Conservation (phyloP, 1,284 basidiomycete species). For the Naganishia cerealis region DNA sequence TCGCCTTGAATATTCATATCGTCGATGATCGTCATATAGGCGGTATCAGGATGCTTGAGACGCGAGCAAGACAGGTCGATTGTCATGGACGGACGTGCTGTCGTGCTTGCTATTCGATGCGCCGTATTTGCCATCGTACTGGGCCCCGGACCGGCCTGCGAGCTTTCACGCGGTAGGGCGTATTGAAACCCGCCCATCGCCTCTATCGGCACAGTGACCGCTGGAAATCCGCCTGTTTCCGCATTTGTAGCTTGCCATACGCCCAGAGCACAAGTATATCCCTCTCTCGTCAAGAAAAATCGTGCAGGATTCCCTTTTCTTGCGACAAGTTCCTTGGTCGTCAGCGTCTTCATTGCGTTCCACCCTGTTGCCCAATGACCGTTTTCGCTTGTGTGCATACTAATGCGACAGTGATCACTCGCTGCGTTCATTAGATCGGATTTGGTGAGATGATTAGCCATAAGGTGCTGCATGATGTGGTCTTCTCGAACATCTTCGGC, state of each 20-base stretch:
- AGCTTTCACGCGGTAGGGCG: background rate
- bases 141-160: slow-evolving; percentile 21
- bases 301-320: slow-evolving; percentile 49
- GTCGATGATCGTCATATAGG: slow-evolving; percentile 4
- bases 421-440: slow-evolving; percentile 46
- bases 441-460: slow-evolving; percentile 44
- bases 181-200: slow-evolving; percentile 14
- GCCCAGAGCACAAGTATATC: slow-evolving; percentile 35
- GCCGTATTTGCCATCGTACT: slow-evolving; percentile 5
- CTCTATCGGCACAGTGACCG: slow-evolving; percentile 19
- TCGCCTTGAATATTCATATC: slow-evolving; percentile 1
- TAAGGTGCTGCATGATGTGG: slow-evolving; percentile 36
- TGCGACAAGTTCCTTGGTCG: slow-evolving; percentile 48
- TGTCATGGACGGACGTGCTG: background rate
- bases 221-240: slow-evolving; percentile 6
- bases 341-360: slow-evolving; percentile 50
- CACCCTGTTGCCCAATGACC: slow-evolving; percentile 50
- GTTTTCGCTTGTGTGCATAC: slow-evolving; percentile 48
- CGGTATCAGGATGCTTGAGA: background rate
- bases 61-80: background rate
- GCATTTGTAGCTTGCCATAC: slow-evolving; percentile 14
- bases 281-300: slow-evolving; percentile 50
- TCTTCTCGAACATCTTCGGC: slow-evolving; percentile 32
- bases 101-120: background rate
- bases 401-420: slow-evolving; percentile 45